Evolutionary conservation across 441 rosid species (phyloP).

Genomic region (Gossypium aridum): DNA sequence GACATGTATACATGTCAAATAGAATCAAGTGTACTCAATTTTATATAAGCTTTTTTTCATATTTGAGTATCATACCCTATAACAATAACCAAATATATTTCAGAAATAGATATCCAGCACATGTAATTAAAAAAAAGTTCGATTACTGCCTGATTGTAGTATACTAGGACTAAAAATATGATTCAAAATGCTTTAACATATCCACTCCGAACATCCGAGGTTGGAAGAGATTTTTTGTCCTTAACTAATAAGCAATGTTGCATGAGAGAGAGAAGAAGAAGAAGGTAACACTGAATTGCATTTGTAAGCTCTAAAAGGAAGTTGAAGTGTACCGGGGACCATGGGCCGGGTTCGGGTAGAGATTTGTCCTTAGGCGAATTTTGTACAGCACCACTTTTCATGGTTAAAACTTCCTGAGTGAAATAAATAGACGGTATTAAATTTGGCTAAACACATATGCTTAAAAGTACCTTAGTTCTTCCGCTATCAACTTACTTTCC

Average conservation of each 20-base stretch:
- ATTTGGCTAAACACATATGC: slow-evolving; percentile 5
- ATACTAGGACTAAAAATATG: not conserved
- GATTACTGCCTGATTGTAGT: not conserved
- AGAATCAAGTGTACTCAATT: not conserved
- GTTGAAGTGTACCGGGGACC: slow-evolving; percentile 75
- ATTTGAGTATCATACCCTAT: not conserved
- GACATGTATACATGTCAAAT: not conserved
- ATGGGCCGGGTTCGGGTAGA: slow-evolving; percentile 73
- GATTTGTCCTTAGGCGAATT: slow-evolving; percentile 83
- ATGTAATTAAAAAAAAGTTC: not conserved
- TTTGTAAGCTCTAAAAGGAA: slow-evolving; percentile 7
- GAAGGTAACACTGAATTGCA: not conserved
- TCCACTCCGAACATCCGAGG: not conserved
- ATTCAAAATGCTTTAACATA: not conserved
- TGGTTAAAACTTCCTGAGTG: slow-evolving; percentile 66
- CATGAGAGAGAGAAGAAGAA: not conserved
- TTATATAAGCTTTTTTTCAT: not conserved
- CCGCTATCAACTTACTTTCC: not conserved
- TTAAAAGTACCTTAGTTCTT: not conserved
- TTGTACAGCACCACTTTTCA: slow-evolving; percentile 82
- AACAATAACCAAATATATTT: not conserved
- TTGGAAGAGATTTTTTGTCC: not conserved
- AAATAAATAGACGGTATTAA: slow-evolving; percentile 9
- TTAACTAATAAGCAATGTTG: not conserved
- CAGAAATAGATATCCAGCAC: not conserved